Evolutionary conservation across 768 basidiomycete genomes (phyloP), one percentile per base, ranked within the genome.

Genomic region (Phanerodontia chrysosporium): DNA sequence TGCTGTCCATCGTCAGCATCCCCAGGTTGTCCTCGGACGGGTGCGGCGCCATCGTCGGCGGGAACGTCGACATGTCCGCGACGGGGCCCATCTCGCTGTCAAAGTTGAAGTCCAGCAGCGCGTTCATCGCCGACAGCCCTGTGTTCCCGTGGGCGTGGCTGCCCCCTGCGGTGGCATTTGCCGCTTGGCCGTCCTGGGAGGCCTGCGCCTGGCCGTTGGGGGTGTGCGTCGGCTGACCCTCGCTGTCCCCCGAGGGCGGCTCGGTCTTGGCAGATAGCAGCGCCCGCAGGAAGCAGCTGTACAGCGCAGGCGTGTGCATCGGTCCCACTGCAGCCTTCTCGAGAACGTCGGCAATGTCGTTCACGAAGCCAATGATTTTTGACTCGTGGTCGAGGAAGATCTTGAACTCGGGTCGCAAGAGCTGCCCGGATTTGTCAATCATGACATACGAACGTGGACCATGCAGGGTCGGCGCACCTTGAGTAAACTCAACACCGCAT

Each of bases 401-500:
- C 60, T 87, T 83, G 74, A 96, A 92, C 65, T 93, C 90, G 0
- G 90, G 88, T 5, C 92, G 86, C 32, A 95, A 80, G 46, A 94
- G 81, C 91, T 95, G 63, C 1, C 55, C 59, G 25, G 35, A 55
- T n/a, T 27, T 14, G 21, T 44, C 30, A 21, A 49, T 54, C 5
- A 55, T 10, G 36, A 32, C 25, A 25, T 32, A 24, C 28, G 32
- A 32, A 16, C 32, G 28, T 25, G 48, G 48, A 10, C 9, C 24
- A 12, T 18, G 48, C 39, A 54, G 21, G 24, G 35, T 3, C 9
- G 8, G 13, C 78, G 57, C 53, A 93, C 90, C 86, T 98, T 98
- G 62, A 99, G 78, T 63, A 98, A 76, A 67, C 89, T 96, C 58
- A 97, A 76, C 7, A 98, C 89, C 0, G 93, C 95, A 72, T 98